phyloP scores from a whole-genome alignment of 2,329 filamentous ascomycete species.

The Diaporthe sp. region DNA sequence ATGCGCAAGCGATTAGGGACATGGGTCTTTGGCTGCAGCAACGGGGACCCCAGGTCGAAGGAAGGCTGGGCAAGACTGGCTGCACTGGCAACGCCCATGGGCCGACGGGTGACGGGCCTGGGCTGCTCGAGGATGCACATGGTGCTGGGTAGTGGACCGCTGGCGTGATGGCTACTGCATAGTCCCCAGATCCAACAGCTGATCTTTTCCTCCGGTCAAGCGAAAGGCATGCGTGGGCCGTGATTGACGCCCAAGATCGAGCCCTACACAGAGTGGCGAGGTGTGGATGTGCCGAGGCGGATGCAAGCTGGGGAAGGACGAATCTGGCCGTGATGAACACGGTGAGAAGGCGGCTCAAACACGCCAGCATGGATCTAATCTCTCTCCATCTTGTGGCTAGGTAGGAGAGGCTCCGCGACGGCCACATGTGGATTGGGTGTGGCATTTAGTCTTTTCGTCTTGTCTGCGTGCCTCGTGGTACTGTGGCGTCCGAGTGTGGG shows the following conservation, averaged over 20 bases:
- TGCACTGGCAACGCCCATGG: constrained; percentile 1
- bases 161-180: constrained; percentile 24
- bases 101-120: constrained; percentile 4
- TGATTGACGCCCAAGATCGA: neutral
- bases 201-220: neutral
- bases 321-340: neutral
- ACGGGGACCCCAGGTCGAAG: constrained; percentile 15
- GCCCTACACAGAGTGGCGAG: neutral
- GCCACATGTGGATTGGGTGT: constrained; percentile 8
- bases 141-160: neutral
- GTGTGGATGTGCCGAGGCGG: neutral
- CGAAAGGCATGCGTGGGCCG: neutral
- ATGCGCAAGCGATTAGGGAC: neutral
- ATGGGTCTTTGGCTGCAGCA: constrained; percentile 22
- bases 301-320: neutral
- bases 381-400: constrained; percentile 22
- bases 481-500: constrained; percentile 10
- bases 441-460: neutral
- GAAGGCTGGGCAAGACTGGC: constrained; percentile 11
- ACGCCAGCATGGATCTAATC: constrained; percentile 21
- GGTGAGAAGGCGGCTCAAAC: constrained; percentile 13
- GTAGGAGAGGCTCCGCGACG: constrained; percentile 14
- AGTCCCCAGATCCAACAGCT: constrained; percentile 10
- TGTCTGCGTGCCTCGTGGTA: neutral
- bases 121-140: constrained; percentile 3